These are phyloP conservation scores for Pleurotus giganteus DNA, from an alignment of 768 basidiomycete species.

Conservation along the genomic window DNA sequence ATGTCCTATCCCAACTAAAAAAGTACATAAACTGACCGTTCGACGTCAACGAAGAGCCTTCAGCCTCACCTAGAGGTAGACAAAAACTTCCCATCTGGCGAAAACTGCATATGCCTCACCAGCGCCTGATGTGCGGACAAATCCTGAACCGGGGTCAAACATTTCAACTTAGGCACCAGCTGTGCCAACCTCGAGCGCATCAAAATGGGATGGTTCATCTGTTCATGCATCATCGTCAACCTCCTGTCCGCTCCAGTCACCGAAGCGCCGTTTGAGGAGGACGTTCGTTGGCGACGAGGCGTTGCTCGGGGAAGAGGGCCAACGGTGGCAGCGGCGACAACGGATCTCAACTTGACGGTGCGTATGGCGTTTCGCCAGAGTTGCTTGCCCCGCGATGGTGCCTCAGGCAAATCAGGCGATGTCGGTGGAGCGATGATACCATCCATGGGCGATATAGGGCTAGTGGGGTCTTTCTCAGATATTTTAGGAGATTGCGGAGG, in stretches of 20 bases:
- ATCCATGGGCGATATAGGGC: not conserved
- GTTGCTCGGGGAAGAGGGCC: slow-evolving; percentile 18
- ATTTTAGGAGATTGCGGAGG: slow-evolving; percentile 7
- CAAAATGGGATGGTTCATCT: slow-evolving; percentile 27
- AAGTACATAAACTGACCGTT: not conserved
- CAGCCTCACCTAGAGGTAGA: slow-evolving; percentile 64
- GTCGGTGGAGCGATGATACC: not conserved
- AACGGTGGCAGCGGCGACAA: slow-evolving; percentile 15
- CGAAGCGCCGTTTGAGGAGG: slow-evolving; percentile 25
- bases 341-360: slow-evolving; percentile 40
- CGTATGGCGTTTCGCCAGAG: slow-evolving; percentile 44
- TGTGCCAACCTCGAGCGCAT: slow-evolving; percentile 52
- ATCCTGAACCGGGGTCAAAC: slow-evolving; percentile 55
- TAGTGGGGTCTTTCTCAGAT: slow-evolving; percentile 18
- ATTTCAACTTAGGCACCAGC: slow-evolving; percentile 54
- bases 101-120: slow-evolving; percentile 73
- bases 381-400: slow-evolving; percentile 32
- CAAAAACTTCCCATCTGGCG: slow-evolving; percentile 69
- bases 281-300: slow-evolving; percentile 34
- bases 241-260: slow-evolving; percentile 22
- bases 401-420: slow-evolving; percentile 9
- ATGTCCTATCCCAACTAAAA: slow-evolving; percentile 68
- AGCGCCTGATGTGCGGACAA: slow-evolving; percentile 64
- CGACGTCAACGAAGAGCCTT: not conserved
- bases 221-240: slow-evolving; percentile 27